Evolutionary conservation across 345 rosid species (phyloP), one percentile per base, ranked within the genome.

Genomic region (Aquilaria sinensis): DNA sequence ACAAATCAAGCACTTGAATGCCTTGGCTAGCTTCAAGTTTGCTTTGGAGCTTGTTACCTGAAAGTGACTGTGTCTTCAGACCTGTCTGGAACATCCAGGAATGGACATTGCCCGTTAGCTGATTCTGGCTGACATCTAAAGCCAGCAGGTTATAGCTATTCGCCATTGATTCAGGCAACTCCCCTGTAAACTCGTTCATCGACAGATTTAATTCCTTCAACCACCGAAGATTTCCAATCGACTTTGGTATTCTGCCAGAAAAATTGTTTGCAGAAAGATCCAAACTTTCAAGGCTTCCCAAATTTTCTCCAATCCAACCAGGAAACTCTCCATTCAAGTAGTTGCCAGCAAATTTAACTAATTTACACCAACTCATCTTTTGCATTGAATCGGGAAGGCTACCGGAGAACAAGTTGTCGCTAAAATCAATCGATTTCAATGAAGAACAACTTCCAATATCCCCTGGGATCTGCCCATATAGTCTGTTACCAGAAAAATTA

Each of bases 241-340:
- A 78, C 56, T 3, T 49, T 1, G 98, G 92, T 51, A 81, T 68
- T 54, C 56, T 57, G 32, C 86, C 92, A 16, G 89, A 78, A 53
- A 89, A 82, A 50, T 67, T 66, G 69, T 93, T 93, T 37, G 71
- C 69, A 2, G 98, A 93, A 75, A 93, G 92, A 86, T 89, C 97
- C 61, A 93, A 67, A 68, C 71, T 85, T 56, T 84, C 87, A 0
- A 91, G 88, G 61, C 60, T 71, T 53, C 55, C 60, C 69, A 94
- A 41, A 37, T 37, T 37, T 29, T 85, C 82, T 11, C 95, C 92
- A 66, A 94, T 77, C 97, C 96, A 93, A 53, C 60, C 67, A 7
- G 96, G 96, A 68, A 90, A 63, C 32, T 72, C 77, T 37, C 96
- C 95, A 9, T 71, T 7, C 2, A 93, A 77, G 4, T 74, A 75